These are phyloP conservation scores for Trichomonascus vanleenenianus DNA, from an alignment of 805 yeast genomes.

Conservation along the genomic window DNA sequence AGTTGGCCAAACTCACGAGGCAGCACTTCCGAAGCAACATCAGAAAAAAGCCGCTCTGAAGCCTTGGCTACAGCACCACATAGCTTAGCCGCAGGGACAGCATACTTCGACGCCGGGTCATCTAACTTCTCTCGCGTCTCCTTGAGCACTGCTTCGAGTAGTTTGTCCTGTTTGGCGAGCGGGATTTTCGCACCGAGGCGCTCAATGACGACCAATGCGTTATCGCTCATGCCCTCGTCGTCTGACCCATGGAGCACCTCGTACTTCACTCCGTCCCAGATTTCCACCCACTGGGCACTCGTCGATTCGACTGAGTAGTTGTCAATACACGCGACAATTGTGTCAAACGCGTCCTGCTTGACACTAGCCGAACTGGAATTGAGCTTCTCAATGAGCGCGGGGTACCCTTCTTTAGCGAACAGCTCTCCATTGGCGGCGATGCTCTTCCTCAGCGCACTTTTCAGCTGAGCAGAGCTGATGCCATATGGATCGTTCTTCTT, in stretches of 20 bases:
- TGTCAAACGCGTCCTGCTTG: conserved; percentile 62
- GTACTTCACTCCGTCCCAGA: conserved; percentile 85
- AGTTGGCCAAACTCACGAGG: background rate
- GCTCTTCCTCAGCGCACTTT: conserved; percentile 50
- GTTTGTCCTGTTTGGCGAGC: conserved; percentile 20
- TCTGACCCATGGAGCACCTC: conserved; percentile 82
- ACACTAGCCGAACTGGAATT: conserved; percentile 21
- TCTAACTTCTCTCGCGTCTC: conserved; percentile 46
- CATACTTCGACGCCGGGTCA: conserved; percentile 43
- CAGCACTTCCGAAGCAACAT: conserved; percentile 31
- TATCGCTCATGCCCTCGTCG: conserved; percentile 32
- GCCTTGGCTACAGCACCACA: conserved; percentile 49
- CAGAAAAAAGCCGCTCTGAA: conserved; percentile 35
- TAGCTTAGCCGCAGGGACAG: conserved; percentile 55
- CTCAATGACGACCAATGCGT: conserved; percentile 39
- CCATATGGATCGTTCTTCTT: conserved; percentile 83
- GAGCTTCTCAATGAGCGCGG: conserved; percentile 51
- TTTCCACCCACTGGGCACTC: conserved; percentile 54
- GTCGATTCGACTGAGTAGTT: conserved; percentile 44
- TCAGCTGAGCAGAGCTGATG: conserved; percentile 68
- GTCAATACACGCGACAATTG: conserved; percentile 50
- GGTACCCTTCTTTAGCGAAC: conserved; percentile 67
- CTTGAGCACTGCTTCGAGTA: conserved; percentile 28
- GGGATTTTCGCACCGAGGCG: conserved; percentile 35
- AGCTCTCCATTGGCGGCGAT: conserved; percentile 47